These are phyloP conservation scores for Antrodiella citrinella DNA, from an alignment of 768 basidiomycete species.

Conservation along the genomic window DNA sequence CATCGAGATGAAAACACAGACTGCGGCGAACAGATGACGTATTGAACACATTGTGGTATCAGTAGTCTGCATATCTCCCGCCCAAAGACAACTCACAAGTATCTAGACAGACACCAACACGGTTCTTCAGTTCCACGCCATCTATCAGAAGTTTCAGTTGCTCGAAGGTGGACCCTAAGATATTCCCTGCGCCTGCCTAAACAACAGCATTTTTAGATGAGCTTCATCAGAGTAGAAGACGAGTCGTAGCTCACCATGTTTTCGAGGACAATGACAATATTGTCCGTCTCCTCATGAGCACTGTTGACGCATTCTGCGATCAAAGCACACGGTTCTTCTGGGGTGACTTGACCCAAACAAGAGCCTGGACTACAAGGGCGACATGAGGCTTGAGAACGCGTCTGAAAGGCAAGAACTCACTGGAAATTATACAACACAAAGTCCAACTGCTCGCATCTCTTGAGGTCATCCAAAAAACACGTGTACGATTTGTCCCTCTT, in stretches of 20 bases:
- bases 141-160: conserved; percentile 65
- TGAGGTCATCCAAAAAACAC: conserved; percentile 79
- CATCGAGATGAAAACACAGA: conserved; percentile 23
- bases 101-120: conserved; percentile 81
- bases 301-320: conserved; percentile 71
- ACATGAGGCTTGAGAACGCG: neutral
- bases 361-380: conserved; percentile 59
- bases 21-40: conserved; percentile 79
- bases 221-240: no score
- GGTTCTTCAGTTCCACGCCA: conserved; percentile 58
- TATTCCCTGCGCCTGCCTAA: conserved; percentile 74
- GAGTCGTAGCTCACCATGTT: conserved; percentile 89
- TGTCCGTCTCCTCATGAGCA: conserved; percentile 54
- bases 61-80: no score
- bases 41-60: no score
- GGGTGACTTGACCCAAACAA: conserved; percentile 61
- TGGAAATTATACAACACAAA: conserved; percentile 78
- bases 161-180: conserved; percentile 64
- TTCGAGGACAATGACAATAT: conserved; percentile 63
- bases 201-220: neutral
- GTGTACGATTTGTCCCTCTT: conserved; percentile 66
- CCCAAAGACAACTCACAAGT: conserved; percentile 62
- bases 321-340: conserved; percentile 48
- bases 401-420: conserved; percentile 35
- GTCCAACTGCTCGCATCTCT: conserved; percentile 69